A percentile compares a stretch with the other conserved stretches of the same genome.
Conservation (phyloP, 305 asterid species). For the Lippia alba region DNA sequence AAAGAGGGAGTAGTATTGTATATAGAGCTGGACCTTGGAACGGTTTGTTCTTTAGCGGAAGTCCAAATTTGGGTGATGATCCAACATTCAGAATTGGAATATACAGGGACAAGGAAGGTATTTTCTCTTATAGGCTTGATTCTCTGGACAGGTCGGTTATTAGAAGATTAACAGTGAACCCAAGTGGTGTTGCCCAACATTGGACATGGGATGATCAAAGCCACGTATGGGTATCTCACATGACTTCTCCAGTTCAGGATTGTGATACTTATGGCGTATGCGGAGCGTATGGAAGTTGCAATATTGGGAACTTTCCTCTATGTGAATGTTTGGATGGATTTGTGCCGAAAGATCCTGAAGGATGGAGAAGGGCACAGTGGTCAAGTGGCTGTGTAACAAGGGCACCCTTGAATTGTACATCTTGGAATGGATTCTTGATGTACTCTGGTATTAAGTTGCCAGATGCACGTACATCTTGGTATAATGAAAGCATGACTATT, state of each 20-base stretch:
- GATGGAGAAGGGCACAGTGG: conserved; percentile 25
- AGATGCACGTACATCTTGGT: conserved; percentile 19
- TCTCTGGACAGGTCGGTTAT: background rate
- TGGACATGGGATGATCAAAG: conserved; percentile 37
- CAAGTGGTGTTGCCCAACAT: conserved; percentile 31
- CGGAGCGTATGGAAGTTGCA: conserved; percentile 35
- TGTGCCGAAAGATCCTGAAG: conserved; percentile 30
- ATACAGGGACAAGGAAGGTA: background rate
- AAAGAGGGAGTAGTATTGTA: background rate
- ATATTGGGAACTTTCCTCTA: conserved; percentile 1
- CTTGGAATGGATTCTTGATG: conserved; percentile 20
- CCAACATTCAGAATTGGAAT: background rate
- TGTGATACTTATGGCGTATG: conserved; percentile 26
- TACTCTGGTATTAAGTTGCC: conserved; percentile 31
- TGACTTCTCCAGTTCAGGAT: conserved; percentile 20
- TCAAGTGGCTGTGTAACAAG: conserved; percentile 15
- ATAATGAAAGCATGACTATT: conserved; percentile 16
- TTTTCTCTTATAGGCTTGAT: background rate
- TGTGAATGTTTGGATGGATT: conserved; percentile 28
- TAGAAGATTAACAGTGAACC: conserved; percentile 29
- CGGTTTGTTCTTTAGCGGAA: background rate
- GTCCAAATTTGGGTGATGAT: conserved; percentile 11
- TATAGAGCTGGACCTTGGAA: conserved; percentile 6
- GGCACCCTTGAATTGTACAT: conserved; percentile 18
- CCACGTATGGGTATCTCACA: conserved; percentile 30